Conservation (phyloP, 2,329 filamentous ascomycete genomes). For the Hymenotorrendiella dingleyae region DNA sequence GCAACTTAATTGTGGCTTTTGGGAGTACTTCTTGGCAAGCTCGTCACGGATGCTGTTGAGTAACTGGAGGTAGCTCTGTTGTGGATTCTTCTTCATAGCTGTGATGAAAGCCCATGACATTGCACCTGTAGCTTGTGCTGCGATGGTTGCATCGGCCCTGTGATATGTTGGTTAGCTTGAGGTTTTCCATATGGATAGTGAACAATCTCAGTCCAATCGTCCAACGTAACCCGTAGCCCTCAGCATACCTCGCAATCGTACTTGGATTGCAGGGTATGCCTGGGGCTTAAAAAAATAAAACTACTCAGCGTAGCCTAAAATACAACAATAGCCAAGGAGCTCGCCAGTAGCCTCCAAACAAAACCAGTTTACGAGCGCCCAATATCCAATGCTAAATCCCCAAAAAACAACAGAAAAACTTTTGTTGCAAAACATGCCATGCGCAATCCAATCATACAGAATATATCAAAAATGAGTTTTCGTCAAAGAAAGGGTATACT, state of each 20-base stretch:
- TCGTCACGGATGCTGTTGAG: conserved; percentile 94
- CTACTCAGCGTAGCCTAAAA: conserved; percentile 1
- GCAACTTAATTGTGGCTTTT: conserved; percentile 94
- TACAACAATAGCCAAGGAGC: conserved; percentile 13
- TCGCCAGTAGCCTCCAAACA: conserved; percentile 14
- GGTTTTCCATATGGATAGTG: background rate
- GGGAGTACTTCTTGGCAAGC: conserved; percentile 76
- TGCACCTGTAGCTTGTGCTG: conserved; percentile 80
- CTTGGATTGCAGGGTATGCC: conserved; percentile 21
- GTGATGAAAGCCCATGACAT: conserved; percentile 98
- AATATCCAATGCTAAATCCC: background rate
- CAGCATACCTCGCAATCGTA: conserved; percentile 25
- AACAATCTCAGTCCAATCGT: conserved; percentile 13
- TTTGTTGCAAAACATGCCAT: conserved; percentile 53
- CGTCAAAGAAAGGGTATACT: conserved; percentile 42
- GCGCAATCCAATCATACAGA: conserved; percentile 36
- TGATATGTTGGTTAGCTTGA: conserved; percentile 17
- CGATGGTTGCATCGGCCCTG: conserved; percentile 86
- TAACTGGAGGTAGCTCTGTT: conserved; percentile 93
- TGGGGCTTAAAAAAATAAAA: conserved; percentile 22
- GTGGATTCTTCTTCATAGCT: conserved; percentile 83
- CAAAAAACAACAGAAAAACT: conserved; percentile 50
- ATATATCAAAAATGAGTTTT: conserved; percentile 58
- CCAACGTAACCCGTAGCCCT: conserved; percentile 31
- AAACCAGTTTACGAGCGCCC: conserved; percentile 21